Conservation (phyloP, 2,329 filamentous ascomycete species). For the Aspergillus costaricaensis region DNA sequence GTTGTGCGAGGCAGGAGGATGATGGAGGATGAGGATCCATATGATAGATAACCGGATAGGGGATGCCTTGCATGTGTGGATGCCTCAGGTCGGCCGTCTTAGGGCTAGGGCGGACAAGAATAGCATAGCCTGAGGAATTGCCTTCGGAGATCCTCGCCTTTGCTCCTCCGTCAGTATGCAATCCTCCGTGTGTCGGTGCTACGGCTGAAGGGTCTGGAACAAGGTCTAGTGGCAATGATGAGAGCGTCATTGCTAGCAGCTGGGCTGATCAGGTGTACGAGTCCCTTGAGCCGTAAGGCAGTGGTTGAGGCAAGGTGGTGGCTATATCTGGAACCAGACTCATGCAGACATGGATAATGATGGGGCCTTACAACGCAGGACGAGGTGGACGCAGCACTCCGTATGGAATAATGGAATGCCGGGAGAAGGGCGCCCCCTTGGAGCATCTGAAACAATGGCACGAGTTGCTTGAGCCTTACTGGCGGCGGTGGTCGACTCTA, state of each 20-base stretch:
- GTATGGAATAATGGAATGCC: conserved; percentile 2
- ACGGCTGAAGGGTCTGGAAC: not conserved
- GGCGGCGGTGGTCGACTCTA: not conserved
- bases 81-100: conserved; percentile 2
- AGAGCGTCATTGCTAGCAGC: not conserved
- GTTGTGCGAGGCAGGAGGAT: not conserved
- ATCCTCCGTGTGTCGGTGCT: not conserved
- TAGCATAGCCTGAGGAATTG: conserved; percentile 1
- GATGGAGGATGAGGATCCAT: not conserved
- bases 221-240: not conserved
- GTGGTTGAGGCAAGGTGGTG: conserved; percentile 1
- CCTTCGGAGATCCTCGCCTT: not conserved
- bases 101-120: not conserved
- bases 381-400: not conserved
- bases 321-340: not conserved
- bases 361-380: not conserved
- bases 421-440: not conserved
- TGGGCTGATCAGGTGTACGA: not conserved
- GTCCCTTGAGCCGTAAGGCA: not conserved
- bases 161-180: not conserved
- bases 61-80: not conserved
- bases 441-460: conserved; percentile 7
- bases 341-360: not conserved
- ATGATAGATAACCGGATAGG: conserved; percentile 10
- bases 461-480: conserved; percentile 5